These are phyloP conservation scores for Ophiocordyceps robertsii DNA, from an alignment of 2,329 filamentous ascomycete species.

Conservation along the genomic window DNA sequence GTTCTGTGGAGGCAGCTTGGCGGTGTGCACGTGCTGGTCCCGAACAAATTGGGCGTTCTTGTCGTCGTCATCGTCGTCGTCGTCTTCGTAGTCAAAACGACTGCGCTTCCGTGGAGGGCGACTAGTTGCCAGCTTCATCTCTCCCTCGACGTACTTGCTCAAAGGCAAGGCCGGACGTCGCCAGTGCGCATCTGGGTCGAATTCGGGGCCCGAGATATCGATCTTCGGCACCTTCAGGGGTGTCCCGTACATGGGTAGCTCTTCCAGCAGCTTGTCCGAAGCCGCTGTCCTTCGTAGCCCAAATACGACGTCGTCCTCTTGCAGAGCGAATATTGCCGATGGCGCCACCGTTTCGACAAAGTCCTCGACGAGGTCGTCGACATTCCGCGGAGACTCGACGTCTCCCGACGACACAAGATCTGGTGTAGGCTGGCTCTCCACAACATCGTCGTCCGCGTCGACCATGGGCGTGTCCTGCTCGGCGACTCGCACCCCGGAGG, in stretches of 20 bases:
- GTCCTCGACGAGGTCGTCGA: slow-evolving; percentile 24
- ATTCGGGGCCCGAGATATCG: slow-evolving; percentile 42
- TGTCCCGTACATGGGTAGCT: slow-evolving; percentile 68
- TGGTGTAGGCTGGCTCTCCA: slow-evolving; percentile 43
- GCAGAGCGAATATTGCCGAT: slow-evolving; percentile 71
- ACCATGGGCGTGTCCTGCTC: slow-evolving; percentile 18
- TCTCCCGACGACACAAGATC: slow-evolving; percentile 54
- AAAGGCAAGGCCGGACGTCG: slow-evolving; percentile 66
- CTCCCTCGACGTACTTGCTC: slow-evolving; percentile 75
- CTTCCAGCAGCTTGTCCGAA: slow-evolving; percentile 63
- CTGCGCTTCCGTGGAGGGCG: slow-evolving; percentile 62
- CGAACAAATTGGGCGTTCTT: slow-evolving; percentile 41
- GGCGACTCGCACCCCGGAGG: slow-evolving; percentile 20
- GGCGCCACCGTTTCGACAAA: slow-evolving; percentile 46
- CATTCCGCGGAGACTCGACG: slow-evolving; percentile 38
- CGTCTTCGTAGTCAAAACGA: slow-evolving; percentile 68
- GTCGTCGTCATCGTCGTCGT: slow-evolving; percentile 45
- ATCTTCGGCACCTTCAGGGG: slow-evolving; percentile 44
- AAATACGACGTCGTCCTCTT: slow-evolving; percentile 71
- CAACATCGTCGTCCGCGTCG: slow-evolving; percentile 17
- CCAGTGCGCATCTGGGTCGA: slow-evolving; percentile 59
- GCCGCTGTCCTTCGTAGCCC: slow-evolving; percentile 60
- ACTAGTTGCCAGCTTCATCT: slow-evolving; percentile 55
- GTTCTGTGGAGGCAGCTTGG: slow-evolving; percentile 51
- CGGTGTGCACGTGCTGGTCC: slow-evolving; percentile 30